Evolutionary conservation across 371 early-diverging fungal genomes (phyloP).

Genomic region (Gilbertella persicaria): DNA sequence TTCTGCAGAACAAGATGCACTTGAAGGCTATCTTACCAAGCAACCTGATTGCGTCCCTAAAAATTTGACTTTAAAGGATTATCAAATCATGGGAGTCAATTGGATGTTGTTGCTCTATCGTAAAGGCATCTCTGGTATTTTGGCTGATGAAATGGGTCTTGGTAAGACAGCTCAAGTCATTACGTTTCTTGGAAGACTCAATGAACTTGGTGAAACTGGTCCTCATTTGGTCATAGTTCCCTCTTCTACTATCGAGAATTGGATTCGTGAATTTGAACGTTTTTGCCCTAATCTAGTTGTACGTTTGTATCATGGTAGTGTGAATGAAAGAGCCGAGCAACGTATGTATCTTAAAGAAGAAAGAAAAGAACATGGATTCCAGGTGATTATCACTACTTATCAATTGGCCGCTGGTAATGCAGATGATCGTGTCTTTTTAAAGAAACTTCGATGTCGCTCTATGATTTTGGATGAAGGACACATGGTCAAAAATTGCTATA

Average conservation of each 20-base stretch:
- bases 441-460: conserved; percentile 48
- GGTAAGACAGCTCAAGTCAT: conserved; percentile 99
- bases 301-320: conserved; percentile 72
- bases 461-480: conserved; percentile 97
- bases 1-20: conserved; percentile 30
- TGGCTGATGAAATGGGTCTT: conserved; percentile 97
- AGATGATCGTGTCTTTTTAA: conserved; percentile 79
- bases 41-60: conserved; percentile 63
- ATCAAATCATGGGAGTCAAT: conserved; percentile 92
- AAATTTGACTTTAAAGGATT: conserved; percentile 74
- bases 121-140: conserved; percentile 79
- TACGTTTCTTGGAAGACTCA: conserved; percentile 73
- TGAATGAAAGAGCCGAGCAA: conserved; percentile 62
- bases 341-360: conserved; percentile 49
- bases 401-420: conserved; percentile 71
- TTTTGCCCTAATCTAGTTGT: conserved; percentile 74
- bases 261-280: conserved; percentile 83
- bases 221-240: conserved; percentile 90
- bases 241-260: conserved; percentile 86
- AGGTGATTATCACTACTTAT: conserved; percentile 74
- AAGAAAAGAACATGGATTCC: conserved; percentile 25
- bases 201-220: conserved; percentile 59
- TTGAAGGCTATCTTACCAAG: conserved; percentile 43
- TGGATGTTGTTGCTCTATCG: conserved; percentile 89
- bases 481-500: conserved; percentile 86